These are phyloP conservation scores for Chrysochromulina parva DNA, from an alignment of 78 protist species.

Conservation along the genomic window DNA sequence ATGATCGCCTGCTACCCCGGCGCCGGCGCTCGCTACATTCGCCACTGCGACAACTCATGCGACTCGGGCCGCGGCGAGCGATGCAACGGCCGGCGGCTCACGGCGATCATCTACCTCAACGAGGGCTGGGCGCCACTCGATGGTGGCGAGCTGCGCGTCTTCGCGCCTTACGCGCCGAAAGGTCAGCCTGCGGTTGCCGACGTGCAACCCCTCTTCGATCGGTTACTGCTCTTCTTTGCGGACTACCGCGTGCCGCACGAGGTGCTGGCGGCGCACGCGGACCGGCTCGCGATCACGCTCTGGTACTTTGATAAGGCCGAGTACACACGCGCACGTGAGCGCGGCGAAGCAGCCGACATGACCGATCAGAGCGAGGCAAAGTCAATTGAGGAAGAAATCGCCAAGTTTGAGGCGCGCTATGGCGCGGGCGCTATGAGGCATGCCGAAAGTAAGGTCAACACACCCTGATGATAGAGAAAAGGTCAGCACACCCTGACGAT, in stretches of 20 bases:
- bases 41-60: constrained; percentile 25
- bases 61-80: not conserved
- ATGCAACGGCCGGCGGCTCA: constrained; percentile 8
- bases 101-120: not conserved
- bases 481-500: no score
- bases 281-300: not conserved
- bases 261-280: not conserved
- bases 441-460: no score
- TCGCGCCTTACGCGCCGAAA: not conserved
- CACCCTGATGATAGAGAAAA: no score
- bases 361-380: not conserved
- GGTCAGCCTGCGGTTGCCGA: not conserved
- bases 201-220: not conserved
- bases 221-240: not conserved
- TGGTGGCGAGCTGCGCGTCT: constrained; percentile 21
- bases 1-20: constrained; percentile 32
- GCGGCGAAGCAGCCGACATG: not conserved
- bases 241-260: constrained; percentile 22
- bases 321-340: not conserved
- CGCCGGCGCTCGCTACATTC: not conserved
- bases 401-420: not conserved
- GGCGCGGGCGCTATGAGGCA: not conserved
- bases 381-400: not conserved
- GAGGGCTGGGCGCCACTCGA: not conserved
- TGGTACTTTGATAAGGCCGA: not conserved